These are phyloP conservation scores for Mucor irregularis DNA, from an alignment of 371 early-diverging fungal species.

Conservation along the genomic window DNA sequence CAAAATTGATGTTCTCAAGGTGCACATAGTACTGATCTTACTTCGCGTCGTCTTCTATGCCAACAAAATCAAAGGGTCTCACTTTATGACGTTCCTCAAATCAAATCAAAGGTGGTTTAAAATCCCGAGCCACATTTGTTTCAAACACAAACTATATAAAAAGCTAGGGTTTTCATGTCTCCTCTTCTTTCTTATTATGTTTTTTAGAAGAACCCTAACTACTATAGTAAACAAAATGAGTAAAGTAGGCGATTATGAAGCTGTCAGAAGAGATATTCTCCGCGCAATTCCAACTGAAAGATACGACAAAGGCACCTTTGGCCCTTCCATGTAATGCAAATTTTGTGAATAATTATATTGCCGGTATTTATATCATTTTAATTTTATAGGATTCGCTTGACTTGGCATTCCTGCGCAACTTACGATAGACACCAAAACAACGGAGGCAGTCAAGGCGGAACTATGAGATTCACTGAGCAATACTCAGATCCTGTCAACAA, in stretches of 20 bases:
- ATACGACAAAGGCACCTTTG: conserved; percentile 82
- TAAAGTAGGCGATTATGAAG: conserved; percentile 35
- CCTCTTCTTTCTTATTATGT: no score
- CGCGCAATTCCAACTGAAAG: conserved; percentile 51
- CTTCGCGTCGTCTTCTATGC: no score
- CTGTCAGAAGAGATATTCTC: conserved; percentile 55
- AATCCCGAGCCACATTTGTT: no score
- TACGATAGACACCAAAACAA: conserved; percentile 62
- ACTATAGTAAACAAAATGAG: conserved; percentile 5
- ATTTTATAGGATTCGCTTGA: conserved; percentile 59
- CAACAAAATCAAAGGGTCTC: no score
- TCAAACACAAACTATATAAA: no score
- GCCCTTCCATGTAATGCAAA: conserved; percentile 70
- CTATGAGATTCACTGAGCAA: conserved; percentile 70
- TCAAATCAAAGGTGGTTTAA: no score
- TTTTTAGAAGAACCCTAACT: no score
- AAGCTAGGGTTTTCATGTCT: no score
- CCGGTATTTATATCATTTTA: neutral
- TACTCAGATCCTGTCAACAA: conserved; percentile 72
- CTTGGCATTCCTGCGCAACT: conserved; percentile 84
- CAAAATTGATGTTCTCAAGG: no score
- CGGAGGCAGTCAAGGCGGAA: conserved; percentile 80
- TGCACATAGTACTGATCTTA: no score
- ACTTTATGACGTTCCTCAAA: no score
- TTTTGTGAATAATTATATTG: no score